Evolutionary conservation across 352 stramenopile genomes (phyloP).

Genomic region (Globisporangium canariense): DNA sequence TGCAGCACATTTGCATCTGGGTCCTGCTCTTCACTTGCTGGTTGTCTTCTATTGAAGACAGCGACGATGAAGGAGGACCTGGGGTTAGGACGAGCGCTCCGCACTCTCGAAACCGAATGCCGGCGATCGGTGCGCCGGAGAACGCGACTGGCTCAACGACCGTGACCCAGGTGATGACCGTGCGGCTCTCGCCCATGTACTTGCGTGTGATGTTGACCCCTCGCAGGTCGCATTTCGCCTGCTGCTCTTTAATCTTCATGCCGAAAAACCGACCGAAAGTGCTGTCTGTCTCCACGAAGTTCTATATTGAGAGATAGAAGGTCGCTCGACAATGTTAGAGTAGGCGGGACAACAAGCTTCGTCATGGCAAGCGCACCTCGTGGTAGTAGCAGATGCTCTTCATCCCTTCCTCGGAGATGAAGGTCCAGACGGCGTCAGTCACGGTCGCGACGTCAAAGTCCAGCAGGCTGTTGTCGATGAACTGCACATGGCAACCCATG

Average conservation of each 20-base stretch:
- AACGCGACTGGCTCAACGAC: slow-evolving; percentile 1
- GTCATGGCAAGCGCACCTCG: neutral
- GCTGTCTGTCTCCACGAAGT: neutral
- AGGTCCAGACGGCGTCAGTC: slow-evolving; percentile 2
- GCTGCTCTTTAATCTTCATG: slow-evolving; percentile 6
- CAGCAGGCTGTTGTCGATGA: slow-evolving; percentile 1
- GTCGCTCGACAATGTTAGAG: neutral
- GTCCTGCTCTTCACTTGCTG: neutral
- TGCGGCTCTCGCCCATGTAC: neutral
- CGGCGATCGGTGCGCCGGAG: neutral
- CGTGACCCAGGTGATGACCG: neutral
- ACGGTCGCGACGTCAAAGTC: neutral
- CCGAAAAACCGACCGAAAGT: neutral
- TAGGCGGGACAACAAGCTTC: neutral
- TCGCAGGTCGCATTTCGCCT: neutral
- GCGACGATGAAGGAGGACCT: neutral
- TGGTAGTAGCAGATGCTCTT: slow-evolving; percentile 11
- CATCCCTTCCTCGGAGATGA: slow-evolving; percentile 6
- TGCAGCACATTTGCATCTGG: neutral
- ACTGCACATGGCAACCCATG: neutral
- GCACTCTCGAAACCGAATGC: neutral
- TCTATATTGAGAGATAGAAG: neutral
- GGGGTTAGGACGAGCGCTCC: neutral
- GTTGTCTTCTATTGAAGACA: neutral
- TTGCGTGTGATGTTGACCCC: neutral